Base-by-base conservation (phyloP, 2,329 filamentous ascomycete species). In the Pyrenochaeta sp. region DNA sequence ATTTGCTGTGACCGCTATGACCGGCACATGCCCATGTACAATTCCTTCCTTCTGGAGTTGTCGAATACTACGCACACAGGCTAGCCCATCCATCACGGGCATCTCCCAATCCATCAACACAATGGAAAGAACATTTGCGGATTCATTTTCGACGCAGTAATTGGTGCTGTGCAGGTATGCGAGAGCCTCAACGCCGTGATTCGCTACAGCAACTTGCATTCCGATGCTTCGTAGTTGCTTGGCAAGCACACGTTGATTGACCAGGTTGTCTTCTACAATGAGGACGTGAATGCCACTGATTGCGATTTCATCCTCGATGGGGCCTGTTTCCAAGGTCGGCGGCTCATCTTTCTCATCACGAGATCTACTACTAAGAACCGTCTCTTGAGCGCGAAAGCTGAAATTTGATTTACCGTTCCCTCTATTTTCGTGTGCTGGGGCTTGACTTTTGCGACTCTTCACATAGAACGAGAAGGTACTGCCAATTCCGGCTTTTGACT, bases 181-280 rank as follows among this genome's bases (percentile, higher is more conserved):
- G 1, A 78, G 62, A 0, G 75, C 75, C 59, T 78, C 75, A 6
- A 55, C 63, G 1, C 76, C 77, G 49, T 79, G 70, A 33, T 74
- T 73, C 2, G 76, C 76, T 3, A 77, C 69, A 10, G 60, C 53
- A 7, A 78, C 75, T 11, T 63, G 60, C 60, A 72, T 74, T 7
- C 75, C 74, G 2, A 71, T 49, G 10, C 73, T 74, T 6, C 65
- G 61, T 3, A 79, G 65, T 42, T 78, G 76, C 54, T 74, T 77
- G 3, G 71, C 63, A 12, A 78, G 60, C 14, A 79, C 75, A 23
- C 71, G 69, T 48, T 78, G 76, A 18, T 79, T 78, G 31, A 78
- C 67, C 5, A 77, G 58, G 36, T 79, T 78, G 44, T 79, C 76
- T 54, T 73, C 72, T 1, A 75, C 72, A 7, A 75, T 61, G 4